Percentiles rank a stretch among this genome's conserved stretches.
Evolutionary conservation across 1,284 basidiomycete genomes (phyloP).

Genomic region (Fomitopsis schrenkii): DNA sequence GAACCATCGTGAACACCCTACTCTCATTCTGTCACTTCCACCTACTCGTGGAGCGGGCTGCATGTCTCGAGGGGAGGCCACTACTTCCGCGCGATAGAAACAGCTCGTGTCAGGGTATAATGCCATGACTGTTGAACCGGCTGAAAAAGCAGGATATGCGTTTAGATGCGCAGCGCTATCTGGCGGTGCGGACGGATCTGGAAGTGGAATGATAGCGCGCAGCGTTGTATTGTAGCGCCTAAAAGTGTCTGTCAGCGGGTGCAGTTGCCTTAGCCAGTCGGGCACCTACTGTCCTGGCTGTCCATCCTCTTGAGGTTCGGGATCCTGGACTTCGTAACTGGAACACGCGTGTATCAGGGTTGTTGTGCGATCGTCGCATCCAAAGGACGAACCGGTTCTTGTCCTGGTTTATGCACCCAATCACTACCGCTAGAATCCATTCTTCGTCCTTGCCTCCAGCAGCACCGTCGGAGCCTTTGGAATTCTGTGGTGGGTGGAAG

Average conservation of each 20-base stretch:
- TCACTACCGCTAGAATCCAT: slow-evolving; percentile 78
- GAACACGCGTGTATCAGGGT: not conserved
- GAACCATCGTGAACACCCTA: not conserved
- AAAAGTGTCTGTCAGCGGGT: slow-evolving; percentile 1
- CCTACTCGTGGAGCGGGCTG: slow-evolving; percentile 43
- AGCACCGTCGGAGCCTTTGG: slow-evolving; percentile 41
- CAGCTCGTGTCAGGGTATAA: slow-evolving; percentile 84
- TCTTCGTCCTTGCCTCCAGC: slow-evolving; percentile 58
- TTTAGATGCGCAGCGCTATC: slow-evolving; percentile 59
- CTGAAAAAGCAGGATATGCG: slow-evolving; percentile 67
- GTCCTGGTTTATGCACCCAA: slow-evolving; percentile 62
- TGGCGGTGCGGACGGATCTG: slow-evolving; percentile 57
- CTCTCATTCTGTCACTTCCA: not conserved
- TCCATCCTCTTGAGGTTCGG: slow-evolving; percentile 73
- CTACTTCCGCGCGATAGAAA: slow-evolving; percentile 80
- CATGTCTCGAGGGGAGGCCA: slow-evolving; percentile 58
- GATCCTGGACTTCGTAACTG: slow-evolving; percentile 81
- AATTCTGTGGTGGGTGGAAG: slow-evolving; percentile 59
- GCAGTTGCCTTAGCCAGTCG: not conserved
- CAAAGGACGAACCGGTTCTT: slow-evolving; percentile 49
- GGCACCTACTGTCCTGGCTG: slow-evolving; percentile 59
- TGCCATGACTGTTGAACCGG: slow-evolving; percentile 72
- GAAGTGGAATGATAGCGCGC: slow-evolving; percentile 70
- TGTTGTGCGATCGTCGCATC: not conserved
- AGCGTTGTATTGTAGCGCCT: slow-evolving; percentile 68